Conservation (phyloP, 129 eudicot species). For the Flaveria brownii region DNA sequence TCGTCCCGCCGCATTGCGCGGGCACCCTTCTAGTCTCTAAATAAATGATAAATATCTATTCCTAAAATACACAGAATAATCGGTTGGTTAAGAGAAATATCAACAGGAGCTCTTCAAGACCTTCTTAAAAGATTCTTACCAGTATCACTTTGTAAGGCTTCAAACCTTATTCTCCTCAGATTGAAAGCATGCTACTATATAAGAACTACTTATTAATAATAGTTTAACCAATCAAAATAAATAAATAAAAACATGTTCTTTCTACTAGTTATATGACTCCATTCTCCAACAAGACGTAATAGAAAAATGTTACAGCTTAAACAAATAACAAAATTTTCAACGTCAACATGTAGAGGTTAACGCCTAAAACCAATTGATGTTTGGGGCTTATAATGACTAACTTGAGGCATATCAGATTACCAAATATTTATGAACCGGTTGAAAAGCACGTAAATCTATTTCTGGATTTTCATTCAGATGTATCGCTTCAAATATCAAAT, state of each 20-base stretch:
- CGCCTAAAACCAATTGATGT: background rate
- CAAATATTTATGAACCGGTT: background rate
- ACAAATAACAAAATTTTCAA: too few species aligned
- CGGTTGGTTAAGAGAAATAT: slow-evolving; percentile 7
- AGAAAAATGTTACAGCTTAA: too few species aligned
- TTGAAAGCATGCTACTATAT: background rate
- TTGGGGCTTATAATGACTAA: background rate
- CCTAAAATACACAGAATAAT: too few species aligned
- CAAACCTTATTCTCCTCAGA: slow-evolving; percentile 77
- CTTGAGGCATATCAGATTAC: background rate
- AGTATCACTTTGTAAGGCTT: slow-evolving; percentile 90
- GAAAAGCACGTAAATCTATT: background rate
- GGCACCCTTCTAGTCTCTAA: too few species aligned
- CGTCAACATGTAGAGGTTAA: too few species aligned
- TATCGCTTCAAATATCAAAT: background rate
- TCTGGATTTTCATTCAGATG: background rate
- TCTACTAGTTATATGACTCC: background rate
- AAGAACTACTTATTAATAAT: background rate
- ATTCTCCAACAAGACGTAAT: too few species aligned
- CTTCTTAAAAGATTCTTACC: slow-evolving; percentile 74
- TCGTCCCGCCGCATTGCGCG: too few species aligned
- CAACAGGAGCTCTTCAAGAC: slow-evolving; percentile 96
- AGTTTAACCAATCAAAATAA: background rate
- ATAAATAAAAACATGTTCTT: background rate
- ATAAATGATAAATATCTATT: too few species aligned